Conservation (phyloP, 106 monocot genomes). For the Amphibolis antarctica region DNA sequence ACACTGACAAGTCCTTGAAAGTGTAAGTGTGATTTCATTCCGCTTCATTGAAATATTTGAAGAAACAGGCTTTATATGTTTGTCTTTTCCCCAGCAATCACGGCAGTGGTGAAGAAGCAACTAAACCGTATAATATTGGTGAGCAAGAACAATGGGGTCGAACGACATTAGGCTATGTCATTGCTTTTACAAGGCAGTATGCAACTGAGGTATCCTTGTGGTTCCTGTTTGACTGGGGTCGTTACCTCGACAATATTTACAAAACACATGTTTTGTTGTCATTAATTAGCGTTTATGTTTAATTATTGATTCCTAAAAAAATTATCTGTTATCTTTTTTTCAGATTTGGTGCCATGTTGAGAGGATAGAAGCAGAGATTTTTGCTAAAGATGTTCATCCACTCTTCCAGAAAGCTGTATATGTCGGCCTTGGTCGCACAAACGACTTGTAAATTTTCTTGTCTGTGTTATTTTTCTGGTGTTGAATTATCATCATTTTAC, state of each 20-base stretch:
- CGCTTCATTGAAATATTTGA: not conserved
- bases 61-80: not conserved
- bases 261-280: not conserved
- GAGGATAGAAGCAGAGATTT: conserved; percentile 49
- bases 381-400: conserved; percentile 40
- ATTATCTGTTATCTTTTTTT: not conserved
- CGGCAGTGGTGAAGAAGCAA: conserved; percentile 27
- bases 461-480: not conserved
- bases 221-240: not conserved
- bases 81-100: conserved; percentile 11
- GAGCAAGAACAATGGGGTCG: conserved; percentile 89
- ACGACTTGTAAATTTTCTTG: not conserved
- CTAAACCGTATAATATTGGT: conserved; percentile 35
- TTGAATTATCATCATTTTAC: too few relatives aligned
- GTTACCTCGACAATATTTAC: not conserved
- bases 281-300: not conserved
- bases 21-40: conserved; percentile 20
- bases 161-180: conserved; percentile 70
- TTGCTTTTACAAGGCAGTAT: conserved; percentile 86
- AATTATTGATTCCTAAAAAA: not conserved
- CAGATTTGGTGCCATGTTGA: conserved; percentile 91
- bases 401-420: conserved; percentile 52
- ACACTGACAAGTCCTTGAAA: conserved; percentile 20
- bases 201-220: conserved; percentile 51
- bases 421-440: conserved; percentile 37